A percentile compares a stretch with the other conserved stretches of the same genome.
These are phyloP conservation scores for Iris macrosiphon DNA, from an alignment of 106 monocot species.

Conservation along the genomic window DNA sequence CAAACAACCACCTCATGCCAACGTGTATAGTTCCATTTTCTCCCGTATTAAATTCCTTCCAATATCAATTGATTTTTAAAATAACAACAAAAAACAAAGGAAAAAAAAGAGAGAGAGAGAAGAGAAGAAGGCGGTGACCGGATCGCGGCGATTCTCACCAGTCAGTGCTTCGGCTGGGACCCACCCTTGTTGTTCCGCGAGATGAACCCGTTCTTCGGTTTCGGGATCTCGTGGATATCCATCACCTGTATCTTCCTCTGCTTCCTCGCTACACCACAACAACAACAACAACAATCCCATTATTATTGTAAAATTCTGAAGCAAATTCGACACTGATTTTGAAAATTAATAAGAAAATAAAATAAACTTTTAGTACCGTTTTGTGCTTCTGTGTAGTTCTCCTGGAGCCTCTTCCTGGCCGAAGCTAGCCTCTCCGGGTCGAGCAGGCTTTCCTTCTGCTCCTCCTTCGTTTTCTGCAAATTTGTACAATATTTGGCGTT, in stretches of 20 bases:
- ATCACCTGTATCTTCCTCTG: conserved; percentile 38
- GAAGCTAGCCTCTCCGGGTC: conserved; percentile 39
- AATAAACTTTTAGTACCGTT: conserved; percentile 28
- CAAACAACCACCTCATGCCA: too few species aligned
- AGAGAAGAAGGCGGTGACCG: too few species aligned
- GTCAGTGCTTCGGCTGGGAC: conserved; percentile 14
- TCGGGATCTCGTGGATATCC: conserved; percentile 38
- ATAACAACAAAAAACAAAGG: too few species aligned
- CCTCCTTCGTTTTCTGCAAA: conserved; percentile 23
- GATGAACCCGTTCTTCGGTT: conserved; percentile 25
- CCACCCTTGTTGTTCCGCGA: conserved; percentile 24
- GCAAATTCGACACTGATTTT: neutral
- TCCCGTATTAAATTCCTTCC: too few species aligned
- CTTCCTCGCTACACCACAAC: conserved; percentile 16
- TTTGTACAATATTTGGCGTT: too few species aligned
- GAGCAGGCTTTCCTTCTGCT: conserved; percentile 32
- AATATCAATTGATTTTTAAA: too few species aligned
- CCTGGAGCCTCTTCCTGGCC: conserved; percentile 50
- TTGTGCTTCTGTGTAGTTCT: conserved; percentile 51
- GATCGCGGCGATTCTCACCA: neutral
- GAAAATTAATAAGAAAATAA: neutral
- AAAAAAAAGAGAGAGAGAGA: too few species aligned
- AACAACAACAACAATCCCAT: conserved; percentile 1
- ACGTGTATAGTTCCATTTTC: too few species aligned
- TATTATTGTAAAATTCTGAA: too few species aligned